Evolutionary conservation across 495 filamentous ascomycete species (phyloP).

Genomic region (Hypoxylon crocopeplum): DNA sequence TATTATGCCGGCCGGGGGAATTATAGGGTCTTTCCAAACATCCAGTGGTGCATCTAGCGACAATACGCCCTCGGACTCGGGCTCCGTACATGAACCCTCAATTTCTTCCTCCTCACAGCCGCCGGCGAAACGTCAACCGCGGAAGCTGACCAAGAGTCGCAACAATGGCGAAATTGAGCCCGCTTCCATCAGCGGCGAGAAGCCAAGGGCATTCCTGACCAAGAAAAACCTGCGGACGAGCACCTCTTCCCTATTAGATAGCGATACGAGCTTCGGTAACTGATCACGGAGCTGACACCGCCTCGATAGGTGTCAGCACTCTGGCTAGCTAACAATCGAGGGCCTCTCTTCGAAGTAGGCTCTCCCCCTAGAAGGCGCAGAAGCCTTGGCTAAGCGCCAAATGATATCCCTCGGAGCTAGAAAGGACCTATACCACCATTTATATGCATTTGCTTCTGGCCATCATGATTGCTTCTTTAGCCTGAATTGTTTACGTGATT

Average conservation of each 20-base stretch:
- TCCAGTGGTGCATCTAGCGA: constrained; percentile 20
- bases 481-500: background rate
- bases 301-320: background rate
- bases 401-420: background rate
- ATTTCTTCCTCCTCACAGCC: constrained; percentile 1
- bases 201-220: constrained; percentile 17
- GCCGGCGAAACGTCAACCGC: constrained; percentile 30
- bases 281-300: background rate
- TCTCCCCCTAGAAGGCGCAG: background rate
- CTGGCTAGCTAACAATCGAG: background rate
- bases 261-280: constrained; percentile 17
- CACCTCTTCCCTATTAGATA: constrained; percentile 18
- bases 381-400: background rate
- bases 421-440: background rate
- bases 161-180: constrained; percentile 25
- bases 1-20: constrained; percentile 10
- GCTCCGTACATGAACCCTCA: constrained; percentile 7
- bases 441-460: constrained; percentile 1
- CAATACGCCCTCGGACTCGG: constrained; percentile 16
- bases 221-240: constrained; percentile 26
- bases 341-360: background rate
- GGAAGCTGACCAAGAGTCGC: constrained; percentile 40
- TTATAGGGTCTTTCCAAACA: constrained; percentile 9
- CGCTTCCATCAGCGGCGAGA: constrained; percentile 7
- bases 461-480: background rate